These are phyloP conservation scores for Ophiostoma angusticollis DNA, from an alignment of 2,329 filamentous ascomycete species.

Conservation along the genomic window DNA sequence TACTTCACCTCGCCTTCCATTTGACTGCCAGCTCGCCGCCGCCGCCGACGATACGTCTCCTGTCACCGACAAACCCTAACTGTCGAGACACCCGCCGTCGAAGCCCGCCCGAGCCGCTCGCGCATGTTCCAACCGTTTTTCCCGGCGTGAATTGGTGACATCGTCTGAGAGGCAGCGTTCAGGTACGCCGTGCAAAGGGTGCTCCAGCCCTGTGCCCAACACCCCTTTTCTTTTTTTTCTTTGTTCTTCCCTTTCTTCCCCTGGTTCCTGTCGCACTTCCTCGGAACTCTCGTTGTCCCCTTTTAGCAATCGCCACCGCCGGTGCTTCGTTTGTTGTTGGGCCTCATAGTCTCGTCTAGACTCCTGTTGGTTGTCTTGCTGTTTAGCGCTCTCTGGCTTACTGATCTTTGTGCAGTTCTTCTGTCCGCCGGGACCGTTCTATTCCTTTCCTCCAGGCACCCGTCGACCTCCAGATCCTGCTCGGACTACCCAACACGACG, in stretches of 20 bases:
- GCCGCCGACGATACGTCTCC: too few relatives aligned
- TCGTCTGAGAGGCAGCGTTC: neutral
- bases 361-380: neutral
- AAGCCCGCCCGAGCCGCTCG: too few relatives aligned
- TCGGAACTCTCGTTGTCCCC: neutral
- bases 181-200: neutral
- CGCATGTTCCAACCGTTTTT: too few relatives aligned
- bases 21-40: neutral
- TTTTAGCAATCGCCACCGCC: too few relatives aligned
- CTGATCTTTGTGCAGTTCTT: conserved; percentile 3
- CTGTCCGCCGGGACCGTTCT: neutral
- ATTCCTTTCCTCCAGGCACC: neutral
- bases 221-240: neutral
- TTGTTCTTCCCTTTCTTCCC: conserved; percentile 2
- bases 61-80: too few relatives aligned
- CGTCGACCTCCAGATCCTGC: neutral
- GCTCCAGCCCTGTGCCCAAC: neutral
- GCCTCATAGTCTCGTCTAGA: conserved; percentile 2
- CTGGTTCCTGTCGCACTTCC: neutral
- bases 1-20: conserved; percentile 14
- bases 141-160: too few relatives aligned
- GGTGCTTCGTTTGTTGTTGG: neutral
- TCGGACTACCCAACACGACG: neutral
- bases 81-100: too few relatives aligned
- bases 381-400: conserved; percentile 6